phyloP scores from a whole-genome alignment of 2,329 filamentous ascomycete genomes.

The Ophiostoma fasciatum region DNA sequence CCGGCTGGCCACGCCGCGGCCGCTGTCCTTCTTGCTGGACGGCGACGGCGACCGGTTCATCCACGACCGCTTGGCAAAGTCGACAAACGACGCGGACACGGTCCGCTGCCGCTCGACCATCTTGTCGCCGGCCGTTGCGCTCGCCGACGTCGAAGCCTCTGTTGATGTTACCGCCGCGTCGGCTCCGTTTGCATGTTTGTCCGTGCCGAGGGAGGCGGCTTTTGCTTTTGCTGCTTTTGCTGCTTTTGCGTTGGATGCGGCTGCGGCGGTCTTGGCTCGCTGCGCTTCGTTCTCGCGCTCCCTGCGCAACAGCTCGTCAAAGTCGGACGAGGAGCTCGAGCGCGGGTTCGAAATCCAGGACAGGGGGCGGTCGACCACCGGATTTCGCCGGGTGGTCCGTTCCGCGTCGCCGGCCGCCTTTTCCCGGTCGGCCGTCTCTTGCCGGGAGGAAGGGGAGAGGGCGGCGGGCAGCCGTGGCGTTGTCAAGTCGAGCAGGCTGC shows the following conservation, averaged over 20 bases:
- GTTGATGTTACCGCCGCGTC: background rate
- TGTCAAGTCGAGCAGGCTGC: background rate
- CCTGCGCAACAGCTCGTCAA: slow-evolving; percentile 18
- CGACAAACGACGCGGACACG: slow-evolving; percentile 32
- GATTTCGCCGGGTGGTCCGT: slow-evolving; percentile 26
- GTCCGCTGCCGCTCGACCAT: slow-evolving; percentile 17
- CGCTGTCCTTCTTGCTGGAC: slow-evolving; percentile 16
- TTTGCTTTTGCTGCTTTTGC: background rate
- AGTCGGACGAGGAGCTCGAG: slow-evolving; percentile 26
- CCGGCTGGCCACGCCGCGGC: slow-evolving; percentile 6
- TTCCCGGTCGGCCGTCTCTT: background rate
- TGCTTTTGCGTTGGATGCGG: background rate
- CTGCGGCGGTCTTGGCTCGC: background rate
- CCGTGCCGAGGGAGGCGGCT: background rate
- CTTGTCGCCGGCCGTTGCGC: slow-evolving; percentile 2
- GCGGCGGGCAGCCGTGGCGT: background rate
- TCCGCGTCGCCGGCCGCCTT: slow-evolving; percentile 13
- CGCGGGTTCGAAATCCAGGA: slow-evolving; percentile 39
- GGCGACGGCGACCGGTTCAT: slow-evolving; percentile 33
- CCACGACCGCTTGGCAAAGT: slow-evolving; percentile 37
- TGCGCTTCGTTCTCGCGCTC: slow-evolving; percentile 7
- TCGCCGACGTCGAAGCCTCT: background rate
- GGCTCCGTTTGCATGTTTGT: slow-evolving; percentile 5
- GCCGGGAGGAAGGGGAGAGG: no score
- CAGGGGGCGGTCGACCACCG: slow-evolving; percentile 33